These are phyloP conservation scores for Fusarium siculi DNA, from an alignment of 2,329 filamentous ascomycete species.

Conservation along the genomic window DNA sequence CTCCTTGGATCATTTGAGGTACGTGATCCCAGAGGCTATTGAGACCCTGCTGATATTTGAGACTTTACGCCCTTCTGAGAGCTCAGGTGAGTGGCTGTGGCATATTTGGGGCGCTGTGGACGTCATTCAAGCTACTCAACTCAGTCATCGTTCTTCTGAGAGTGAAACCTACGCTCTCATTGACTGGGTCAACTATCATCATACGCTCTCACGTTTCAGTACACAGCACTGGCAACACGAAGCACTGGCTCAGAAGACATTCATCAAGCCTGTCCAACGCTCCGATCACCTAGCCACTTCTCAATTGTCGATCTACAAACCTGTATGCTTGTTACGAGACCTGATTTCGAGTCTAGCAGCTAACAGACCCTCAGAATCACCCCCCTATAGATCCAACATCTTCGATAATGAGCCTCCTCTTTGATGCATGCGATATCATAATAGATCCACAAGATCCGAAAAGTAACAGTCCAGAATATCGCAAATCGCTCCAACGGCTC, in stretches of 20 bases:
- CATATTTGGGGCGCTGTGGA: conserved; percentile 34
- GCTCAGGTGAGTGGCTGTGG: conserved; percentile 37
- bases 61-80: conserved; percentile 25
- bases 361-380: background rate
- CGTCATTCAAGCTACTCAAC: conserved; percentile 14
- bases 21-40: background rate
- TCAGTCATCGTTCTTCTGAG: background rate
- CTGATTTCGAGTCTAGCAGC: fast-evolving
- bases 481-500: conserved; percentile 11
- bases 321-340: background rate
- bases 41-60: background rate
- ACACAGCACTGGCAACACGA: conserved; percentile 28
- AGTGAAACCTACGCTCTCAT: conserved; percentile 11
- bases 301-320: background rate
- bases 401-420: conserved; percentile 29
- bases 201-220: conserved; percentile 33
- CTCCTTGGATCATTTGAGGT: conserved; percentile 37
- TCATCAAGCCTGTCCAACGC: fast-evolving
- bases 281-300: background rate
- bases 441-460: conserved; percentile 22
- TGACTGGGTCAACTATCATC: conserved; percentile 38
- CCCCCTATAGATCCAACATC: conserved; percentile 16
- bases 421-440: conserved; percentile 17
- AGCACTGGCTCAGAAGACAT: background rate
- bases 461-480: conserved; percentile 16